Evolutionary conservation across 2,329 filamentous ascomycete species (phyloP), one percentile per base, ranked within the genome.

Genomic region (Annulohypoxylon truncatum): DNA sequence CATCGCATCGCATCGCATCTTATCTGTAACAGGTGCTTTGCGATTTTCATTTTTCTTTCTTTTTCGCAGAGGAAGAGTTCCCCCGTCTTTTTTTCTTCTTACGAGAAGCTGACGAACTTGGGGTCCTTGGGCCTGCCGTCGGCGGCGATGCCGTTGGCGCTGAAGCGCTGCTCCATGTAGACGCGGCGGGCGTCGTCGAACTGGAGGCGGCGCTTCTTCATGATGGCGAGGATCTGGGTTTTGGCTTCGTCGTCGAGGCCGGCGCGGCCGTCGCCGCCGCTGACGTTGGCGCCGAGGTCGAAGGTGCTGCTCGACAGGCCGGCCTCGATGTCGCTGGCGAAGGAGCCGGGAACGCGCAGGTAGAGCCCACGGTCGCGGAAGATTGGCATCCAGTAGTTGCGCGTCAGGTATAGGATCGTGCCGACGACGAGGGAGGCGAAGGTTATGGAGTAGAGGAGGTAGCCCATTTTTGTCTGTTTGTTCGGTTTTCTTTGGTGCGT

Each of bases 91-190:
- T n/a, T n/a, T n/a, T n/a, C n/a, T n/a, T n/a, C 5, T 9, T 76
- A 92, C 64, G 90, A 92, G 80, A 98, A 98, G 77, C 92, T 96
- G 64, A 98, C 94, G 77, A 97, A 97, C 83, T 97, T 97, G 67
- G 94, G 94, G 82, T 98, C 95, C 77, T 89, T 87, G 67, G 96
- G 96, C 73, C 90, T 82, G 3, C 96, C 96, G 79, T 99, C 96
- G 4, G 92, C 86, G 1, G 90, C 93, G 77, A 99, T 97, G 54
- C 92, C 92, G 74, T 97, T 93, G 77, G 90, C 93, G 77, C 89
- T 89, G 81, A 99, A 97, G 62, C 90, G 85, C 73, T 92, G 89
- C 82, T 97, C 92, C 81, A 94, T 96, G 77, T 92, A 96, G 47
- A 93, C 85, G 74, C 92, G 87, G 72, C 96, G 87, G 38, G 95